Evolutionary conservation across 441 rosid species (phyloP).

Genomic region (Eugenia klotzschiana): DNA sequence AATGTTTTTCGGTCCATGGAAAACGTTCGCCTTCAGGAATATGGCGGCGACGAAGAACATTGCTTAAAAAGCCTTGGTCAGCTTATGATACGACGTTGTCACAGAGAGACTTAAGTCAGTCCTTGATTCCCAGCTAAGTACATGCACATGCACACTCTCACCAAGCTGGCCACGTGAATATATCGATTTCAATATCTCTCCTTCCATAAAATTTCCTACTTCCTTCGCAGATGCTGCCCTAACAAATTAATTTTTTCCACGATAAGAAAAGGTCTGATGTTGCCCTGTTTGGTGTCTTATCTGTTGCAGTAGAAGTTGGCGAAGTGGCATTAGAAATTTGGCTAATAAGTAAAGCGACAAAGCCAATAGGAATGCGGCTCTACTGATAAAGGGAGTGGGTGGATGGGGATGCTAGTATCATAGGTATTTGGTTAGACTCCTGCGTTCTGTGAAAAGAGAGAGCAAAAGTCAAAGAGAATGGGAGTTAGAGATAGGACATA

Average conservation of each 20-base stretch:
- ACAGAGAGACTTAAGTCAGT: neutral
- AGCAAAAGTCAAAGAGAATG: no score
- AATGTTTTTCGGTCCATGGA: neutral
- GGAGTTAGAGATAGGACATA: no score
- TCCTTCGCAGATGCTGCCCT: neutral
- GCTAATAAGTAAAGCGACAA: neutral
- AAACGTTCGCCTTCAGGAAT: neutral
- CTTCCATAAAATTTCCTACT: neutral
- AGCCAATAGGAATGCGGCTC: no score
- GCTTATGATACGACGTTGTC: neutral
- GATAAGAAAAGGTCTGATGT: neutral
- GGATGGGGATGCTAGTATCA: no score
- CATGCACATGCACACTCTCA: neutral
- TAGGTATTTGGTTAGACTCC: no score
- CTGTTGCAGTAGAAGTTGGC: neutral
- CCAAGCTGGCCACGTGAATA: neutral
- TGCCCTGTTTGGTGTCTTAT: neutral
- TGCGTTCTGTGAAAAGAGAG: no score
- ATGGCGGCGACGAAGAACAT: neutral
- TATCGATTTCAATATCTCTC: neutral
- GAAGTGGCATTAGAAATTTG: neutral
- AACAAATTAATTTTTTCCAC: neutral
- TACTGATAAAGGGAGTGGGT: no score
- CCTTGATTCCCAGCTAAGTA: neutral
- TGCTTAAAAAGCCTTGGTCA: neutral